phyloP scores from a whole-genome alignment of 2,329 filamentous ascomycete species.

The Epichloe sp. region DNA sequence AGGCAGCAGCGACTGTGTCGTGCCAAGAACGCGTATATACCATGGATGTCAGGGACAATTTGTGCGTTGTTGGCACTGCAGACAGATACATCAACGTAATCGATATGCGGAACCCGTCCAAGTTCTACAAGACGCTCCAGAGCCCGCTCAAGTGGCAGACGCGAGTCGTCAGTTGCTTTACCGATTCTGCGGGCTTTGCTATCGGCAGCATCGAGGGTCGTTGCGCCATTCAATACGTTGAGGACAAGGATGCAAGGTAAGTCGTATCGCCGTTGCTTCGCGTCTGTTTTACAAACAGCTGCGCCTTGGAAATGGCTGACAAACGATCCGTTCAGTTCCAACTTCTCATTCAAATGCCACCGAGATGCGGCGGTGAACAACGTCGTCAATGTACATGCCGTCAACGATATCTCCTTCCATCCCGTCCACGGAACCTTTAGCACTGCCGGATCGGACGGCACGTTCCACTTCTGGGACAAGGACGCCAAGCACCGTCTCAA shows the following conservation, averaged over 20 bases:
- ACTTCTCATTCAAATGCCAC: constrained; percentile 99
- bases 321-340: constrained; percentile 41
- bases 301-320: not conserved
- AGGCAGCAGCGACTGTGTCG: constrained; percentile 46
- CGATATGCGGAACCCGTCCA: constrained; percentile 74
- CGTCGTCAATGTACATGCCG: constrained; percentile 78
- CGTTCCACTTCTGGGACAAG: constrained; percentile 95
- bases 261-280: constrained; percentile 9
- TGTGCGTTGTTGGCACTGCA: constrained; percentile 84
- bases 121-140: constrained; percentile 92
- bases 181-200: constrained; percentile 81
- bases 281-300: not conserved
- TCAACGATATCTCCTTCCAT: constrained; percentile 97
- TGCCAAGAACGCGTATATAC: constrained; percentile 75
- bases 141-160: constrained; percentile 98
- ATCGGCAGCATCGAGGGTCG: constrained; percentile 94
- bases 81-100: constrained; percentile 95
- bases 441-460: constrained; percentile 88
- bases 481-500: constrained; percentile 80
- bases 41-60: constrained; percentile 79
- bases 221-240: constrained; percentile 95
- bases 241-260: constrained; percentile 78
- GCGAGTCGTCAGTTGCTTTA: constrained; percentile 85
- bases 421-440: constrained; percentile 95
- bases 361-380: constrained; percentile 66